Conservation (phyloP, 1,284 basidiomycete genomes). For the Microstroma glucosiphilum region DNA sequence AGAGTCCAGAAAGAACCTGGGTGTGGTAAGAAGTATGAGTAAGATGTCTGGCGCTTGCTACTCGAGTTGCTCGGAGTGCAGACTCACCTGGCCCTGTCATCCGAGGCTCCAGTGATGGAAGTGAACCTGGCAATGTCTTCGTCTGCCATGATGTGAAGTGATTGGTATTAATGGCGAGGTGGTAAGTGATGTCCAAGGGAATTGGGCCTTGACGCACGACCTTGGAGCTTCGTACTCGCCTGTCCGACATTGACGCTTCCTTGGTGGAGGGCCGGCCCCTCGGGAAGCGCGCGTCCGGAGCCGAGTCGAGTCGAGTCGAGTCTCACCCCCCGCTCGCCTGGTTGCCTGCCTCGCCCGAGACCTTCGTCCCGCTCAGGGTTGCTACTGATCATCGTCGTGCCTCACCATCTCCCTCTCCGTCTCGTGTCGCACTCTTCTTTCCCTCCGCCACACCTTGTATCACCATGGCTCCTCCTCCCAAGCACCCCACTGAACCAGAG, state of each 20-base stretch:
- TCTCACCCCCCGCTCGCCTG: no score
- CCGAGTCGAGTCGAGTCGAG: no score
- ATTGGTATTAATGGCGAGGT: no score
- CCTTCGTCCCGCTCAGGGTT: no score
- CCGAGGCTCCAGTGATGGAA: conserved; percentile 46
- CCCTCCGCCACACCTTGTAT: neutral
- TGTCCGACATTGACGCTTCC: no score
- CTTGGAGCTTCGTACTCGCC: no score
- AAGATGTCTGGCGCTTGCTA: neutral
- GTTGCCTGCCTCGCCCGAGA: no score
- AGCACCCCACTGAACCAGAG: neutral
- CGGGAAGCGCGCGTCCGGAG: no score
- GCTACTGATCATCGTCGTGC: no score
- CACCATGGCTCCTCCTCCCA: neutral
- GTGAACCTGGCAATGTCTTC: conserved; percentile 6
- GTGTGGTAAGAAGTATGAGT: neutral
- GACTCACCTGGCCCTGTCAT: conserved; percentile 43
- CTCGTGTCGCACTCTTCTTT: neutral
- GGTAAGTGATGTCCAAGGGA: no score
- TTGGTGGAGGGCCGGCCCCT: no score
- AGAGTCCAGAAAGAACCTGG: conserved; percentile 50
- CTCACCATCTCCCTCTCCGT: neutral
- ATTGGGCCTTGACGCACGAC: no score
- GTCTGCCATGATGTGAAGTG: neutral
- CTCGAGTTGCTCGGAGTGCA: neutral